Conservation (phyloP, 495 filamentous ascomycete species). For the Astrothelium macrocarpum region DNA sequence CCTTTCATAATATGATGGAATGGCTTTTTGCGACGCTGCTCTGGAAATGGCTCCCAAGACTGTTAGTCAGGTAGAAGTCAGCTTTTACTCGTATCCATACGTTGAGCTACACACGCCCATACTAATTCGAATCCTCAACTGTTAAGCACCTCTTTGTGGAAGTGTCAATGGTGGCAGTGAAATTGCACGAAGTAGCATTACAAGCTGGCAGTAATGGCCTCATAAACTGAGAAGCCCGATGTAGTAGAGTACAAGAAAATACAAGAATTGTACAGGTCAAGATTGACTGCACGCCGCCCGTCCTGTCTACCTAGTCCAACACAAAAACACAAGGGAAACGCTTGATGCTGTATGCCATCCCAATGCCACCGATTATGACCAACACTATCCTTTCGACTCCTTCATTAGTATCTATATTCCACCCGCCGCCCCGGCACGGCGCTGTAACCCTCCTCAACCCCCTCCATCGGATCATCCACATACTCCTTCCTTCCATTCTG, state of each 20-base stretch:
- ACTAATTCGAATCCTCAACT: too few species aligned
- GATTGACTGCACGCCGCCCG: not conserved
- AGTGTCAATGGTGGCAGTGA: too few species aligned
- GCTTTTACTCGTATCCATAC: too few species aligned
- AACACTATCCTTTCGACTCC: not conserved
- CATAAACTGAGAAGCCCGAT: not conserved
- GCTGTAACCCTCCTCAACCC: not conserved
- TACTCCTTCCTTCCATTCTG: conserved; percentile 1
- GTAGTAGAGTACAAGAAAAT: not conserved
- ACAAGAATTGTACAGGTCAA: not conserved
- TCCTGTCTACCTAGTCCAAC: not conserved
- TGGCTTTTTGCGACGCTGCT: too few species aligned
- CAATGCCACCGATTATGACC: not conserved
- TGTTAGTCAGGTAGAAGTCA: too few species aligned
- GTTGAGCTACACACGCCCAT: too few species aligned
- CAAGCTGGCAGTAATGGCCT: too few species aligned
- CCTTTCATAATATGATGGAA: too few species aligned
- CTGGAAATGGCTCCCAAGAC: too few species aligned
- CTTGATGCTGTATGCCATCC: not conserved
- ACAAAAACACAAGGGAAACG: not conserved
- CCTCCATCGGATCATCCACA: conserved; percentile 5
- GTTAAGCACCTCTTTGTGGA: too few species aligned
- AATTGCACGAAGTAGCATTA: too few species aligned
- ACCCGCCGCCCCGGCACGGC: not conserved
- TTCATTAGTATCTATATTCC: not conserved